Base-by-base conservation (phyloP, 2,329 filamentous ascomycete genomes). In the Fusarium coffeatum region DNA sequence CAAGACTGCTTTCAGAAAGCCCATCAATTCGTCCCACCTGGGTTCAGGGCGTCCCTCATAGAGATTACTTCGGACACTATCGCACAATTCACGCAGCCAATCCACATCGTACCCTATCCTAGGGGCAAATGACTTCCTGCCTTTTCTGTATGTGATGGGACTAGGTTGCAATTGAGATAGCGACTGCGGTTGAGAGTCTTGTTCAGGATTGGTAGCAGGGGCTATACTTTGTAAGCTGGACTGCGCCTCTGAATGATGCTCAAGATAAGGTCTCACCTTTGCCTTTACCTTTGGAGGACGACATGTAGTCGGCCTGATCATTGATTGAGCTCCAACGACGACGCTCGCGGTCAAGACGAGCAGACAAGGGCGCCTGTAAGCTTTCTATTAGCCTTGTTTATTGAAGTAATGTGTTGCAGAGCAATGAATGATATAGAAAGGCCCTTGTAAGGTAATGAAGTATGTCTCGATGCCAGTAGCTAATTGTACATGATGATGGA, bases 1-100 rank as follows among this genome's bases (percentile, higher is more conserved):
- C 16, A 82, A 65, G 2, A 80, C 77, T 2, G 78, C 75, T 15
- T 81, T 74, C 18, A 86, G 68, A 61, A 85, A 82, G 9, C 66
- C 72, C 57, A 78, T 78, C n/a, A 83, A 72, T 40, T 76, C 77
- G n/a, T 80, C 76, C 20, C 74, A 75, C 32, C 79, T 71, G 0
- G 77, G 72, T 0, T 81, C 80, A 3, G 80, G 72, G 8, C 77
- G 76, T 11, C 77, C 69, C 9, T 77, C 68, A 11, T 71, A 68
- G 2, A 86, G 73, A 12, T 76, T 79, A 5, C 70, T 67, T 4
- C 84, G 79, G 34, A 83, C 75, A 2, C 78, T 76, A 64, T 86
- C 82, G 37, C 82, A 84, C 8, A 86, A 76, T 18, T 79, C 70
- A 6, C 84, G 72, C 4, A 76, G 59, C 22, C 51, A 59, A 55